Evolutionary conservation across 768 basidiomycete species (phyloP).

Genomic region (Rhizopogon vinicolor): DNA sequence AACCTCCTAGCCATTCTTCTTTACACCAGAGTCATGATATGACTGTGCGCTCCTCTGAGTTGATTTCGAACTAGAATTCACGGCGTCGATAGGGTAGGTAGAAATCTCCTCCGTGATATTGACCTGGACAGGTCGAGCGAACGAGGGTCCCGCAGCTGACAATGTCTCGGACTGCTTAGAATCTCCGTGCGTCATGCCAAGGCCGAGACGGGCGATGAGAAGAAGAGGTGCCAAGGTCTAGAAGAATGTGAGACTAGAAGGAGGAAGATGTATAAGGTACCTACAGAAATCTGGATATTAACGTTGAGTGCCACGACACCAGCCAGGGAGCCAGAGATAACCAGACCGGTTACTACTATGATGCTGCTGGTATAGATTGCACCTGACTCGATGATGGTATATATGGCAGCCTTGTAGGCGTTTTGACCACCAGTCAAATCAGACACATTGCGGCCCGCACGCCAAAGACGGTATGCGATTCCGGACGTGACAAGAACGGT

Average conservation of each 20-base stretch:
- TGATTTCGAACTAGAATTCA: too few species aligned
- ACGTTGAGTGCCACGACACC: constrained; percentile 2
- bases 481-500: constrained; percentile 8
- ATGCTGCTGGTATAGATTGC: constrained; percentile 10
- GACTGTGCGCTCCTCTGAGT: too few species aligned
- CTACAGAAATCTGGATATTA: constrained; percentile 9
- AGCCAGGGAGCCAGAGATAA: background rate
- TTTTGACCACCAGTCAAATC: background rate
- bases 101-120: background rate
- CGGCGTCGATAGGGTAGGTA: background rate
- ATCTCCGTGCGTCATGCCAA: constrained; percentile 3
- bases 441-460: background rate
- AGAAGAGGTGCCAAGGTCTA: constrained; percentile 11
- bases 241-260: background rate
- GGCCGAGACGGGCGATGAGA: constrained; percentile 9
- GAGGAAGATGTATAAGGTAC: background rate
- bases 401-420: constrained; percentile 6
- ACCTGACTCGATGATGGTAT: constrained; percentile 14
- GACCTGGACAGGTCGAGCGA: constrained; percentile 1
- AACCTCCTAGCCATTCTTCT: too few species aligned
- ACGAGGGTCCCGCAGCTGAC: background rate
- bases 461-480: constrained; percentile 12
- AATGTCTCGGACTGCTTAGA: background rate
- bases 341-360: constrained; percentile 5
- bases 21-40: too few species aligned